A percentile compares a stretch with the other conserved stretches of the same genome.
Evolutionary conservation across 768 basidiomycete species (phyloP).

Genomic region (Suillus luteus): DNA sequence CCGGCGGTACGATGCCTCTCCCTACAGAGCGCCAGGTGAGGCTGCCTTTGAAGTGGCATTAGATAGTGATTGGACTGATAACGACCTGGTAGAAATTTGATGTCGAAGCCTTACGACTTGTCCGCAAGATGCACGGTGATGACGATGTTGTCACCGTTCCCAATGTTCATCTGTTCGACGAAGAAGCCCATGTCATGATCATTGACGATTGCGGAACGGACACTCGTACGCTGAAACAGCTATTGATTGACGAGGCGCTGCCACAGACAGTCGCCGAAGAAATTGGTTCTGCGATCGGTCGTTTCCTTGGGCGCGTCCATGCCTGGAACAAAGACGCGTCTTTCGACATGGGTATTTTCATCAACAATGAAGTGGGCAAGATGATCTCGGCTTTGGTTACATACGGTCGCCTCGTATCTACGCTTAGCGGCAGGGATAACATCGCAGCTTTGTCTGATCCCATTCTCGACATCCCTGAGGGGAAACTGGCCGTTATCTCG

Average conservation of each 20-base stretch:
- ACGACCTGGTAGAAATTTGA: constrained; percentile 43
- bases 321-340: constrained; percentile 40
- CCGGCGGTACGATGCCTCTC: constrained; percentile 31
- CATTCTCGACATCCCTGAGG: constrained; percentile 39
- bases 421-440: constrained; percentile 33
- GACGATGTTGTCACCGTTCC: constrained; percentile 49
- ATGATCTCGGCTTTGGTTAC: constrained; percentile 40
- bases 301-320: constrained; percentile 58
- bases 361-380: constrained; percentile 43
- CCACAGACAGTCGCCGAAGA: constrained; percentile 34
- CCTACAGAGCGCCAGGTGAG: constrained; percentile 56
- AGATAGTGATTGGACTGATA: constrained; percentile 11
- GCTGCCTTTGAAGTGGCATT: neutral
- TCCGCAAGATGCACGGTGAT: constrained; percentile 35
- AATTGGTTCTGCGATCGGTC: constrained; percentile 56
- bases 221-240: constrained; percentile 40
- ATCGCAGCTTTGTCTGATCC: constrained; percentile 44
- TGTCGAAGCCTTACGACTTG: constrained; percentile 51
- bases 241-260: constrained; percentile 38
- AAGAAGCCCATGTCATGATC: constrained; percentile 50
- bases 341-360: constrained; percentile 39
- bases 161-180: constrained; percentile 50
- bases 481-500: constrained; percentile 37
- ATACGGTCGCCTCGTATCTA: constrained; percentile 48
- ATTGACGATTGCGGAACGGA: constrained; percentile 61